Evolutionary conservation across 2,329 filamentous ascomycete species (phyloP).

Genomic region (Pyrenochaeta sp.): DNA sequence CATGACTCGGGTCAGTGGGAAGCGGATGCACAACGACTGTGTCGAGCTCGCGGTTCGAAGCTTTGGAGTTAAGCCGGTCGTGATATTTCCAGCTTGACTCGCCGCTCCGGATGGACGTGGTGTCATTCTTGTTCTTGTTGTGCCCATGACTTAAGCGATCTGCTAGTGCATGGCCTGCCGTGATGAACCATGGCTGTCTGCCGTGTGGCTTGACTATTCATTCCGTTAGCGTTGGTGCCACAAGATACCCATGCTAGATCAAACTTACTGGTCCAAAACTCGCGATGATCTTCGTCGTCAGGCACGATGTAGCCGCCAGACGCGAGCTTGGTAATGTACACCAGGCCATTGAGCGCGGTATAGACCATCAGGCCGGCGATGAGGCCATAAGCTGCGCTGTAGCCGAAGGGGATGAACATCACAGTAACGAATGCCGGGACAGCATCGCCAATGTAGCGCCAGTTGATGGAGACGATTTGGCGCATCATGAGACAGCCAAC

Average conservation of each 20-base stretch:
- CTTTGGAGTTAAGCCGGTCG: conserved; percentile 36
- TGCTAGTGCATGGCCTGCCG: conserved; percentile 33
- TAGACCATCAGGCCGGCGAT: conserved; percentile 83
- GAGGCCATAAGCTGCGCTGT: conserved; percentile 85
- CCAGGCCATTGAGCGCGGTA: conserved; percentile 73
- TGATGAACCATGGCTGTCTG: conserved; percentile 46
- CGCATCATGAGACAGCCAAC: conserved; percentile 78
- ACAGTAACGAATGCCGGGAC: conserved; percentile 86
- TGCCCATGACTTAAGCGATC: conserved; percentile 27
- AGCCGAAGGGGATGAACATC: conserved; percentile 86
- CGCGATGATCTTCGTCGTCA: conserved; percentile 76
- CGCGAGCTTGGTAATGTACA: conserved; percentile 72
- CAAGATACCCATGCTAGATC: not conserved
- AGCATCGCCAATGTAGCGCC: conserved; percentile 83
- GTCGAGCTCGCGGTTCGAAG: conserved; percentile 40
- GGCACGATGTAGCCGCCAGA: conserved; percentile 76
- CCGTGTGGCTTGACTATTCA: conserved; percentile 43
- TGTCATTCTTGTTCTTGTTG: conserved; percentile 22
- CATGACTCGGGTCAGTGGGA: conserved; percentile 33
- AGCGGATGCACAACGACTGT: conserved; percentile 34
- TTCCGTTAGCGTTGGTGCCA: conserved; percentile 19
- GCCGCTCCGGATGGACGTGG: conserved; percentile 35
- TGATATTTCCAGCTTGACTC: conserved; percentile 34
- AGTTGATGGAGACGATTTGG: conserved; percentile 83
- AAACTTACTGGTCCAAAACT: conserved; percentile 77